Evolutionary conservation across 768 basidiomycete species (phyloP).

Genomic region (Tylopilus rubrobrunneus): DNA sequence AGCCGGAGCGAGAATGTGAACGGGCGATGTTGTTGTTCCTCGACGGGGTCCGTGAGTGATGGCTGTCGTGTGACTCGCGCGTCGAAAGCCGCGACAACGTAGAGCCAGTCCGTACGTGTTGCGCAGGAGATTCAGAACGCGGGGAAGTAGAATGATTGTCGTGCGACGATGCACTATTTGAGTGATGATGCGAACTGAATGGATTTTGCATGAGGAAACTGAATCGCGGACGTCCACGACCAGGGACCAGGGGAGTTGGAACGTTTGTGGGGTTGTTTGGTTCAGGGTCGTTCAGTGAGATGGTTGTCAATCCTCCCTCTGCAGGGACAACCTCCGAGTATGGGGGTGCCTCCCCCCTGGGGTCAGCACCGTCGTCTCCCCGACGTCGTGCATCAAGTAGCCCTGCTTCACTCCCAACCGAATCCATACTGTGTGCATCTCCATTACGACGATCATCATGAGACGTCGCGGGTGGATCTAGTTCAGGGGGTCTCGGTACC

Average conservation of each 20-base stretch:
- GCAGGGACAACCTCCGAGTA: conserved; percentile 49
- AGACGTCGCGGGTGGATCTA: conserved; percentile 1
- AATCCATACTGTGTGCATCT: conserved; percentile 19
- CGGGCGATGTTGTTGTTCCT: conserved; percentile 32
- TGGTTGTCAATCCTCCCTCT: conserved; percentile 5
- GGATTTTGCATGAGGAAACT: conserved; percentile 40
- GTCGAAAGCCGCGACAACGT: conserved; percentile 21
- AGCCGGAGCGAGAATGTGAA: conserved; percentile 36
- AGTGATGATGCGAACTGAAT: conserved; percentile 31
- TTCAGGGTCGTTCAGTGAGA: conserved; percentile 23
- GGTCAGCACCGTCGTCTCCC: conserved; percentile 24
- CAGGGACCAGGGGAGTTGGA: neutral
- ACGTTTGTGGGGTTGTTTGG: neutral
- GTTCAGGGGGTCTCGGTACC: conserved; percentile 13
- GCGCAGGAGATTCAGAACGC: conserved; percentile 19
- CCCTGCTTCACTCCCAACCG: conserved; percentile 21
- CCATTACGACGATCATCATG: conserved; percentile 8
- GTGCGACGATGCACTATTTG: conserved; percentile 13
- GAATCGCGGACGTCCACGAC: conserved; percentile 40
- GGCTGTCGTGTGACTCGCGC: conserved; percentile 20
- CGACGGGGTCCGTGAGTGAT: conserved; percentile 19
- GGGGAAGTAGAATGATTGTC: conserved; percentile 7
- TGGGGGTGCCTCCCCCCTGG: conserved; percentile 62
- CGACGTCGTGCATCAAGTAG: conserved; percentile 14
- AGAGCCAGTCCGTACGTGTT: conserved; percentile 16